A percentile compares a stretch with the other conserved stretches of the same genome.
phyloP scores from a whole-genome alignment of 345 rosid species.

The Dipteronia dyeriana region DNA sequence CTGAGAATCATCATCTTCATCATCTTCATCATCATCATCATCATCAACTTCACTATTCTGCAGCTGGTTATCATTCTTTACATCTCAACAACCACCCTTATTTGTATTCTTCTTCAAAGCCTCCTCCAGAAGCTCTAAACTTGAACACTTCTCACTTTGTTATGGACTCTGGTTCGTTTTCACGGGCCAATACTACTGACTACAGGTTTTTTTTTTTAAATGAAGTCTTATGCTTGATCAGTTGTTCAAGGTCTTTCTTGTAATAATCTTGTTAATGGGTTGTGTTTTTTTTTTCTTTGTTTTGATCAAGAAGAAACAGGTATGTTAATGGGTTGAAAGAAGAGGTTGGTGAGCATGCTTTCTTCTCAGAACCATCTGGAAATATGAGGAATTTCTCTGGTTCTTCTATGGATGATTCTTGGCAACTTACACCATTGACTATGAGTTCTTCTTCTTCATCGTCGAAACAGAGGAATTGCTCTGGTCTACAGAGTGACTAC shows the following conservation, averaged over 20 bases:
- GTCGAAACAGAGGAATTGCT: conserved; percentile 43
- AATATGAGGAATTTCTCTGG: conserved; percentile 57
- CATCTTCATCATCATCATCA: conserved; percentile 25
- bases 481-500: conserved; percentile 46
- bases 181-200: conserved; percentile 38
- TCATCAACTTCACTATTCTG: conserved; percentile 26
- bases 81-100: conserved; percentile 30
- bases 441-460: conserved; percentile 50
- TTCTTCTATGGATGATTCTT: conserved; percentile 65
- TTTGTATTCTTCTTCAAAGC: conserved; percentile 43
- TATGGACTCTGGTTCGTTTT: conserved; percentile 45
- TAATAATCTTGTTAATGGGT: conserved; percentile 3
- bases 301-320: conserved; percentile 42
- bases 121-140: conserved; percentile 33
- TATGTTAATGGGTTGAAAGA: conserved; percentile 57
- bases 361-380: conserved; percentile 70
- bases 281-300: conserved; percentile 13
- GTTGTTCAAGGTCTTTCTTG: not conserved
- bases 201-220: conserved; percentile 45
- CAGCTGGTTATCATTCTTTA: conserved; percentile 24
- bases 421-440: conserved; percentile 63
- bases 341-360: conserved; percentile 61
- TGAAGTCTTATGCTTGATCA: not conserved
- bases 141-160: conserved; percentile 37
- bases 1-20: not conserved